A percentile compares a stretch with the other conserved stretches of the same genome.
Evolutionary conservation across 495 filamentous ascomycete genomes (phyloP).

Genomic region (Xylaria longipes): DNA sequence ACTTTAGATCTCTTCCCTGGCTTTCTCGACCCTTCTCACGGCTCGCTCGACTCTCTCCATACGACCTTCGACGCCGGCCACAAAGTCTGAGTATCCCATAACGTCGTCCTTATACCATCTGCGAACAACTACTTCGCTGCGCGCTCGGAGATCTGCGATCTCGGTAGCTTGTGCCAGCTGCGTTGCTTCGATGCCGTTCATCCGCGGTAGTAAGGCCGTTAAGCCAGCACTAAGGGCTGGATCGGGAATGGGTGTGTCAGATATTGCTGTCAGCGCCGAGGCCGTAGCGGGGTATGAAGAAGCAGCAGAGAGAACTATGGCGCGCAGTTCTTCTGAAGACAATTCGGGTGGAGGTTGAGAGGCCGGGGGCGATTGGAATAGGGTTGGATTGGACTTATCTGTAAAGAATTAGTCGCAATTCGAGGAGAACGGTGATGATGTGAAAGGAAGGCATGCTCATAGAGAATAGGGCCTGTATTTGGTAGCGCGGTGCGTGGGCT

Average conservation of each 20-base stretch:
- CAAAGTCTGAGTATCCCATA: slow-evolving; percentile 70
- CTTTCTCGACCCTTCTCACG: slow-evolving; percentile 63
- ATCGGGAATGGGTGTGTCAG: slow-evolving; percentile 77
- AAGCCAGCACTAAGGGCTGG: slow-evolving; percentile 69
- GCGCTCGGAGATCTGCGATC: slow-evolving; percentile 72
- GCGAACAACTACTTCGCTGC: slow-evolving; percentile 75
- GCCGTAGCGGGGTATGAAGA: slow-evolving; percentile 76
- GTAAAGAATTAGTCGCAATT: neutral
- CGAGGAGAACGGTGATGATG: neutral
- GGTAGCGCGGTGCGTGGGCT: too few relatives aligned
- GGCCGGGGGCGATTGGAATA: slow-evolving; percentile 52
- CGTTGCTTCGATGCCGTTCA: slow-evolving; percentile 67
- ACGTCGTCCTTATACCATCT: slow-evolving; percentile 81
- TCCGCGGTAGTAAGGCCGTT: slow-evolving; percentile 70
- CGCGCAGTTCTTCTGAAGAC: slow-evolving; percentile 54
- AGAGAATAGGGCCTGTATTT: neutral
- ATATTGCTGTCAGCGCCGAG: slow-evolving; percentile 77
- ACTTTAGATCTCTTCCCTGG: slow-evolving; percentile 39
- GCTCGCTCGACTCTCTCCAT: slow-evolving; percentile 70
- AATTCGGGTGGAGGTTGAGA: slow-evolving; percentile 50
- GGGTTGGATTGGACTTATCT: slow-evolving; percentile 55
- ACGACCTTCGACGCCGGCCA: slow-evolving; percentile 76
- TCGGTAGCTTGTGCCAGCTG: slow-evolving; percentile 76
- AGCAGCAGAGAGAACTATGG: slow-evolving; percentile 77
- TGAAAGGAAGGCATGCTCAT: neutral